Base-by-base conservation (phyloP, 2,329 filamentous ascomycete genomes). In the Diaporthe sp. region DNA sequence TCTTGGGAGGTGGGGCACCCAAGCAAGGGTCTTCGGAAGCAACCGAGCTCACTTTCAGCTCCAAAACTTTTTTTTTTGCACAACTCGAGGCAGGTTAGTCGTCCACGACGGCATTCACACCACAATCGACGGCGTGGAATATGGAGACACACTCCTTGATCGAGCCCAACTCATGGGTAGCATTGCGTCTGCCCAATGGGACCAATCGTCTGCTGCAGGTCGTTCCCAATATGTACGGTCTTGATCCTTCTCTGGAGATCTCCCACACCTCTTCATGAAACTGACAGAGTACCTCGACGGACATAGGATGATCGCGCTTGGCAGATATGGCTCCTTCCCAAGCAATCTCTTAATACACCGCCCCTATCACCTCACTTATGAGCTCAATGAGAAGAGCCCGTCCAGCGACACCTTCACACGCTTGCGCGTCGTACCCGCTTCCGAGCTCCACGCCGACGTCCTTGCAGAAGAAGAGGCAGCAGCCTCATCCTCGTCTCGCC, bases 301-400 rank as follows among this genome's bases (percentile, higher is more conserved):
- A 55, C 71, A 51, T 80, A 98, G 96, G 55, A 94, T 92, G 60
- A 94, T 98, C 78, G 95, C 94, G 2, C 88, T 98, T 47, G 95
- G 95, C 74, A 98, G 98, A 90, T 98, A 97, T 83, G 97, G 97
- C 78, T 92, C 92, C 2, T 98, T 99, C 82, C 93, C 95, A 22
- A 92, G 94, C 71, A 98, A 98, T 82, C 90, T 97, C 44, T 91
- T 99, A 61, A 91, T 99, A 77, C 94, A 95, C n/a, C 93, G 97
- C 10, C 97, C 97, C 0, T 98, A 95, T 82, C 92, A 98, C 86
- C 88, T 97, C 76, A 98, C 96, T 0, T 99, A 95, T 85, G 96
- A 98, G 83, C 89, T 98, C 2, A 90, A 94, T 78, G 95, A 98
- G 80, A 91, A 90, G 81, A 85, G 88, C 37, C 88, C 92, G 6